Evolutionary conservation across 306 rosid genomes (phyloP), one percentile per base, ranked within the genome.

Genomic region (Hippophae rhamnoides): DNA sequence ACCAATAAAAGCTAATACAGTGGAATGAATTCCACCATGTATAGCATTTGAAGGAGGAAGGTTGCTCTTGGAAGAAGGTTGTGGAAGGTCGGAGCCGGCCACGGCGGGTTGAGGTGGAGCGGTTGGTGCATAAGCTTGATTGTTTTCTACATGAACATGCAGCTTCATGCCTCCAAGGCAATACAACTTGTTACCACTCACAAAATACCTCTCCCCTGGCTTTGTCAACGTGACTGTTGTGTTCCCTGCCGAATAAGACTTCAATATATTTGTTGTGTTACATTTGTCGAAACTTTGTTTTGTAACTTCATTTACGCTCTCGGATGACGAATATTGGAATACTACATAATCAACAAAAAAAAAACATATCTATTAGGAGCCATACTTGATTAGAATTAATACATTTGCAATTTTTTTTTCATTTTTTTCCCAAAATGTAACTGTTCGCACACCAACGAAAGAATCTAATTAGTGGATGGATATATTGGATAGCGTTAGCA

Each of bases 101-200:
- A 52, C 27, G 1, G 56, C 27, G 1, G 78, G 59, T 45, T 55
- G 59, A 10, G 96, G 98, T 3, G 85, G 74, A 3, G 41, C 5
- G 13, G 81, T 63, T 0, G 89, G 88, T 0, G 90, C 79, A 43
- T 65, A 61, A 12, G 73, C 43, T 23, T 58, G 73, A 42, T 73
- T 65, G 25, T 49, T 66, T 18, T 80, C 66, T 3, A 83, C 94
- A 47, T 71, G 76, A 10, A 77, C 73, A 45, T 65, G 80, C 26
- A 92, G 76, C 79, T 85, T 83, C 96, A 87, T 85, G 31, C 98
- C 96, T 49, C 95, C 96, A 43, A 92, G 84, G 71, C 99, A 92
- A 52, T 78, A 65, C 52, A 92, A 8, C 63, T 75, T 80, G 75
- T 85, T 83, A 10, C 95, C 93, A 54, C 81, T 55, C 43, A 88